phyloP scores from a whole-genome alignment of 768 basidiomycete genomes.

The Inosperma sp. region DNA sequence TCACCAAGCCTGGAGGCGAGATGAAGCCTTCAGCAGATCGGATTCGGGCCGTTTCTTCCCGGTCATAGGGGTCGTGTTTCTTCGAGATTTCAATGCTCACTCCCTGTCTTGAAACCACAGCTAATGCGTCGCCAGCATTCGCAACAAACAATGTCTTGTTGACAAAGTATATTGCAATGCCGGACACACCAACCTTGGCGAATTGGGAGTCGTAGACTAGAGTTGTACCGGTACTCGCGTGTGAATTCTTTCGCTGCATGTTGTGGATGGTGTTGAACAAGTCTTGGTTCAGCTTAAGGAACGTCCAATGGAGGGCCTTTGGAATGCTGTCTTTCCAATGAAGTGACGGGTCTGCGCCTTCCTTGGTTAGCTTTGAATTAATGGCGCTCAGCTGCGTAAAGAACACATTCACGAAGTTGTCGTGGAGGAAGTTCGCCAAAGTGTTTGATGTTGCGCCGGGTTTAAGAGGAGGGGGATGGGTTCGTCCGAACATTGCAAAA shows the following conservation, averaged over 20 bases:
- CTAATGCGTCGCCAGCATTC: constrained; percentile 84
- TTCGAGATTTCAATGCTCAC: constrained; percentile 68
- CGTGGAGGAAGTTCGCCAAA: constrained; percentile 79
- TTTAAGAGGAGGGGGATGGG: constrained; percentile 42
- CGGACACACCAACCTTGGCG: constrained; percentile 71
- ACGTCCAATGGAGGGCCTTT: constrained; percentile 83
- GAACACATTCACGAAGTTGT: constrained; percentile 69
- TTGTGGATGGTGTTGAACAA: constrained; percentile 64
- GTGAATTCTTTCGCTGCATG: constrained; percentile 66
- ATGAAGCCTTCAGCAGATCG: constrained; percentile 92
- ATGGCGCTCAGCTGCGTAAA: constrained; percentile 50
- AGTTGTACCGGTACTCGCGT: constrained; percentile 45
- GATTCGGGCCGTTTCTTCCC: constrained; percentile 80
- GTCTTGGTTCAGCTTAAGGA: constrained; percentile 80
- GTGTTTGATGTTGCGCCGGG: constrained; percentile 55
- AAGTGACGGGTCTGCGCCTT: constrained; percentile 24
- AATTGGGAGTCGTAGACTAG: constrained; percentile 44
- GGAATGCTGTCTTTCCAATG: constrained; percentile 41
- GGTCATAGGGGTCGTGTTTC: constrained; percentile 88
- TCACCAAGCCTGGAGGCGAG: constrained; percentile 83
- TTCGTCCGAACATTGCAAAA: constrained; percentile 93
- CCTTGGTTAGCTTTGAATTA: constrained; percentile 34
- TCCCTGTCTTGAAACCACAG: constrained; percentile 78
- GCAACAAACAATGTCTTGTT: constrained; percentile 82
- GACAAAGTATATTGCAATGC: constrained; percentile 80